Conservation (phyloP, 306 rosid species). For the Rubus parviflorus region DNA sequence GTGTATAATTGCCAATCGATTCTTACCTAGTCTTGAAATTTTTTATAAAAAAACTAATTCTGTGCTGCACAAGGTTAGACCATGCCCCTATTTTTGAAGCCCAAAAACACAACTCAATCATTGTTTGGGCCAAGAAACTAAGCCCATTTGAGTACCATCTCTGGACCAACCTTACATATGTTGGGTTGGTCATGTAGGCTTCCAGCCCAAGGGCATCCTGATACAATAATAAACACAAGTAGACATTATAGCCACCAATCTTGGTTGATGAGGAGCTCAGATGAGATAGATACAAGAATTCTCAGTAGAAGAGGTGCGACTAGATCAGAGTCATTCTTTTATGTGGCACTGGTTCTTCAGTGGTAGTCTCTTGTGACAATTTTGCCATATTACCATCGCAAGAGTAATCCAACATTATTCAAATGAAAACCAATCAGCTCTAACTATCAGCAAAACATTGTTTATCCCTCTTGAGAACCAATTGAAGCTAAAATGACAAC, state of each 20-base stretch:
- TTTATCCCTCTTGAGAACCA: conserved; percentile 12
- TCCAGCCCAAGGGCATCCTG: background rate
- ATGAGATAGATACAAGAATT: background rate
- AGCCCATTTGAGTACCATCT: background rate
- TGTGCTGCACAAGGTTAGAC: background rate
- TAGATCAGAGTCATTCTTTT: background rate
- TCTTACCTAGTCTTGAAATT: background rate
- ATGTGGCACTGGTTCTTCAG: conserved; percentile 2
- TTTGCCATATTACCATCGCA: background rate
- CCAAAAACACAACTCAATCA: background rate
- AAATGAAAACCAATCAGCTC: background rate
- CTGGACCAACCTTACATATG: background rate
- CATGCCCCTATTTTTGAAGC: background rate
- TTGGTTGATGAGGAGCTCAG: background rate
- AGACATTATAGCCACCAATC: background rate
- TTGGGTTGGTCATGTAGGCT: background rate
- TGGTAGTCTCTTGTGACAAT: background rate
- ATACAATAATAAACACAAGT: background rate
- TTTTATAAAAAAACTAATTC: background rate
- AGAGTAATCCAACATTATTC: conserved; percentile 1
- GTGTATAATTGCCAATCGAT: background rate
- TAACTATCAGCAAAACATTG: background rate
- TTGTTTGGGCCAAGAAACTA: conserved; percentile 2
- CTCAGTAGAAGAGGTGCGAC: background rate
- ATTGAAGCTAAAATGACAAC: conserved; percentile 22